phyloP scores from a whole-genome alignment of 352 stramenopile species.

The Pythium chondricola region DNA sequence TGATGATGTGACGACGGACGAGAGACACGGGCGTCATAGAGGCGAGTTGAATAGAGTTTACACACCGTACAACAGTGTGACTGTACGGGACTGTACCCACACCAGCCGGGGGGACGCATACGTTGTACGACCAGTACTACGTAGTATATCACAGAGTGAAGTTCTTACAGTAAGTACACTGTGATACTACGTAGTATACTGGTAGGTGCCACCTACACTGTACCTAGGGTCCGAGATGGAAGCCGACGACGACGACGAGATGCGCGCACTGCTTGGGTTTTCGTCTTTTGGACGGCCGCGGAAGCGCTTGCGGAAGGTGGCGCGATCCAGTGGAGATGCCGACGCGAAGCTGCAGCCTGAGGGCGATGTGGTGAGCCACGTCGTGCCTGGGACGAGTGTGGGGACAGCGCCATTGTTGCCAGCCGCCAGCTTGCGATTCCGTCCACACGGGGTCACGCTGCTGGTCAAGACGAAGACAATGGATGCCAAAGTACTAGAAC shows the following conservation, averaged over 20 bases:
- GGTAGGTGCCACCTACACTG: too few species aligned
- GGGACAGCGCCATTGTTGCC: background rate
- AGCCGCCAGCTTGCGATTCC: constrained; percentile 4
- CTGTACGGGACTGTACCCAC: too few species aligned
- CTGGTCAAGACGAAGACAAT: constrained; percentile 4
- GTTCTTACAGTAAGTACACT: too few species aligned
- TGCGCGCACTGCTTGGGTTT: constrained; percentile 55
- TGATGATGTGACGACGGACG: too few species aligned
- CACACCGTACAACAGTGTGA: too few species aligned
- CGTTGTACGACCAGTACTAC: too few species aligned
- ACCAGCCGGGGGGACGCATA: too few species aligned
- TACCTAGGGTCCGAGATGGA: too few species aligned
- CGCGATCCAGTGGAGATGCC: background rate
- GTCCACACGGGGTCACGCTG: constrained; percentile 1
- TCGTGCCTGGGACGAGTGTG: constrained; percentile 9
- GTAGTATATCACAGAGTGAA: too few species aligned
- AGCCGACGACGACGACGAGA: constrained; percentile 20
- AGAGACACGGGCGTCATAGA: constrained; percentile 11
- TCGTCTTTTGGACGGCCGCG: constrained; percentile 40
- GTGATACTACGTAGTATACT: too few species aligned
- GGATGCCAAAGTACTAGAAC: background rate
- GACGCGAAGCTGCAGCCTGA: background rate
- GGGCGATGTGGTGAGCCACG: too few species aligned
- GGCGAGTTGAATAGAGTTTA: too few species aligned
- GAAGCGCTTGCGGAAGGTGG: constrained; percentile 2